Percentiles rank a stretch among this genome's conserved stretches.
These are phyloP conservation scores for Annulohypoxylon bovei DNA, from an alignment of 495 filamentous ascomycete species.

Conservation along the genomic window DNA sequence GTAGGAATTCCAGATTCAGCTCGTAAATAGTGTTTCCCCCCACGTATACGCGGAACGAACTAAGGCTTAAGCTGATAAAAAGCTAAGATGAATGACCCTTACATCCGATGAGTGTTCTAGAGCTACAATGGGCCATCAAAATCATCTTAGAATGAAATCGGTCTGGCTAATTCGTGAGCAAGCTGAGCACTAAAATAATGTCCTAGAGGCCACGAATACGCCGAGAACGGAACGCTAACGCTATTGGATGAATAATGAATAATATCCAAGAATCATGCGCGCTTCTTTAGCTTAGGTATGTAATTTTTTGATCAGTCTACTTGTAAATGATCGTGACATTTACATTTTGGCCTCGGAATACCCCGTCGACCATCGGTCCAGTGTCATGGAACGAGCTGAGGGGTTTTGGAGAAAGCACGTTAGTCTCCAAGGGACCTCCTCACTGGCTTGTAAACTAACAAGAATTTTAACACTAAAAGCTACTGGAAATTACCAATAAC, in stretches of 20 bases:
- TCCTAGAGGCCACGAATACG: not conserved
- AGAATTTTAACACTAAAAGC: conserved; percentile 9
- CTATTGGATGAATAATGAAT: not conserved
- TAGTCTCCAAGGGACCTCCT: not conserved
- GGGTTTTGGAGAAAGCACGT: not conserved
- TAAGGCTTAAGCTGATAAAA: too few species aligned
- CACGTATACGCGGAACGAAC: too few species aligned
- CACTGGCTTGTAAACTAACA: not conserved
- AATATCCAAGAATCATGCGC: not conserved
- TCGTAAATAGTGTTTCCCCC: too few species aligned
- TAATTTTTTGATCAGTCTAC: not conserved
- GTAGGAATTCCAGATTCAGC: too few species aligned
- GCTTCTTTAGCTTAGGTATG: not conserved
- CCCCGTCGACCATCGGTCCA: not conserved
- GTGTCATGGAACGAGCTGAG: not conserved
- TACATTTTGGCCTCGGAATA: not conserved
- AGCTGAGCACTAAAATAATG: too few species aligned
- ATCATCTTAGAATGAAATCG: too few species aligned
- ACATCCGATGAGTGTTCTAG: not conserved
- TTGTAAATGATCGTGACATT: not conserved
- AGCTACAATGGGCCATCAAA: not conserved
- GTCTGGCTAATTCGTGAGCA: too few species aligned
- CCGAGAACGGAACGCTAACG: not conserved
- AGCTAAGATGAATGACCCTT: too few species aligned
- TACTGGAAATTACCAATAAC: conserved; percentile 1